phyloP scores from a whole-genome alignment of 2,329 filamentous ascomycete species.

The Monosporascus sp. region DNA sequence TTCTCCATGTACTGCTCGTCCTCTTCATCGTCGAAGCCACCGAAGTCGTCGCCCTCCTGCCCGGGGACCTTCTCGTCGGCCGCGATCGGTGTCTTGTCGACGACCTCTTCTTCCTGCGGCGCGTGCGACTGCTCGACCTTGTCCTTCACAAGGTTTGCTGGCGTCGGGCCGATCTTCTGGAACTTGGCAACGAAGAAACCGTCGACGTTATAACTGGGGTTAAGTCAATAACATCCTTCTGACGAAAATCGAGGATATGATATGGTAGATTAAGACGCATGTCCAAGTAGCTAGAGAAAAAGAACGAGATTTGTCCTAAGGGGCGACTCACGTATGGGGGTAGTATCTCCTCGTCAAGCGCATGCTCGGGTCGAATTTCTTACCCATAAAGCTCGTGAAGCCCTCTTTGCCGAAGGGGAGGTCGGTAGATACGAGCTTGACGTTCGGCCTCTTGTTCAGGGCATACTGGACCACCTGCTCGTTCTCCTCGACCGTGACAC shows the following conservation, averaged over 20 bases:
- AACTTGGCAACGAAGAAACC: slow-evolving; percentile 98
- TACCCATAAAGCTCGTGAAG: slow-evolving; percentile 85
- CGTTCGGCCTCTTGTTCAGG: slow-evolving; percentile 84
- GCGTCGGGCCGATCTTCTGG: slow-evolving; percentile 81
- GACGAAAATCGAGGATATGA: too few relatives aligned
- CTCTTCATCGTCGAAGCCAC: slow-evolving; percentile 68
- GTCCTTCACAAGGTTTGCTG: slow-evolving; percentile 48
- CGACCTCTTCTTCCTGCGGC: slow-evolving; percentile 37
- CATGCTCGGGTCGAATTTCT: slow-evolving; percentile 82
- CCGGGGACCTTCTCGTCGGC: slow-evolving; percentile 38
- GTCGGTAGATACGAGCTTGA: slow-evolving; percentile 87
- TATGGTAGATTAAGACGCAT: too few relatives aligned
- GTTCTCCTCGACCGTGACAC: slow-evolving; percentile 87
- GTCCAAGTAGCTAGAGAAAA: too few relatives aligned
- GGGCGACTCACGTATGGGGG: slow-evolving; percentile 55
- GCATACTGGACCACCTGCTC: slow-evolving; percentile 93
- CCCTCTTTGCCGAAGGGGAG: slow-evolving; percentile 88
- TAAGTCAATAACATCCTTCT: background rate
- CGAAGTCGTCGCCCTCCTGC: slow-evolving; percentile 53
- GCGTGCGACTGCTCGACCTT: slow-evolving; percentile 15
- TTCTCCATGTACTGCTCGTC: slow-evolving; percentile 67
- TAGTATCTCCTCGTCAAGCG: slow-evolving; percentile 82
- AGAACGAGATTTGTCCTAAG: too few relatives aligned
- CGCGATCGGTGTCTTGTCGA: slow-evolving; percentile 66
- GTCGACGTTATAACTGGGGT: slow-evolving; percentile 74